phyloP scores from a whole-genome alignment of 2,329 filamentous ascomycete genomes.

The Helicocarpus griseus region DNA sequence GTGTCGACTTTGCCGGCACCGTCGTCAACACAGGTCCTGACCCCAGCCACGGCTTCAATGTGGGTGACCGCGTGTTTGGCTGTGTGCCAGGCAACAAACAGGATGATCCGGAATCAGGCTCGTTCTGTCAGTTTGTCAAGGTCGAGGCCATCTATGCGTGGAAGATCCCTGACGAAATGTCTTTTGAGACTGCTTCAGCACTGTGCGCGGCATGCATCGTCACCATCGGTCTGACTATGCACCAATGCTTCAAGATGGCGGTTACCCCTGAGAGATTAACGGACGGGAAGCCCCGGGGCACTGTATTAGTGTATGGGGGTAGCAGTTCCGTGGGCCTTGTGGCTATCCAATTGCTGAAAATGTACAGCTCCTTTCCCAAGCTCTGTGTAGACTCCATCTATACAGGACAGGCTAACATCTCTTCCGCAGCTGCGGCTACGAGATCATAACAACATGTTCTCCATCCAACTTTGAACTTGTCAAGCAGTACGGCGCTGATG shows the following conservation, averaged over 20 bases:
- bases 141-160: not conserved
- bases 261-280: not conserved
- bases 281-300: not conserved
- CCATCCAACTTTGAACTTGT: constrained; percentile 26
- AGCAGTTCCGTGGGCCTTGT: not conserved
- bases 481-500: constrained; percentile 25
- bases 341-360: not conserved
- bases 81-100: not conserved
- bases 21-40: not conserved
- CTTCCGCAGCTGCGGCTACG: constrained; percentile 16
- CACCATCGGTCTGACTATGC: too few species aligned
- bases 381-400: not conserved
- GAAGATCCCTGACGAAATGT: not conserved
- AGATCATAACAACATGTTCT: constrained; percentile 27
- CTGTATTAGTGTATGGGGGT: not conserved
- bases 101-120: not conserved
- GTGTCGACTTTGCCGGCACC: not conserved
- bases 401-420: not conserved
- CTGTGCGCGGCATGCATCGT: not conserved
- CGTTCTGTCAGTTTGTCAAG: not conserved
- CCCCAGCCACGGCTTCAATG: not conserved
- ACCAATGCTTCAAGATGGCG: too few species aligned
- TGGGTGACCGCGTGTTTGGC: not conserved
- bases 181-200: not conserved
- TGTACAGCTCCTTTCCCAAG: not conserved